phyloP scores from a whole-genome alignment of 2,329 filamentous ascomycete species.

The Elsinoe perseae region DNA sequence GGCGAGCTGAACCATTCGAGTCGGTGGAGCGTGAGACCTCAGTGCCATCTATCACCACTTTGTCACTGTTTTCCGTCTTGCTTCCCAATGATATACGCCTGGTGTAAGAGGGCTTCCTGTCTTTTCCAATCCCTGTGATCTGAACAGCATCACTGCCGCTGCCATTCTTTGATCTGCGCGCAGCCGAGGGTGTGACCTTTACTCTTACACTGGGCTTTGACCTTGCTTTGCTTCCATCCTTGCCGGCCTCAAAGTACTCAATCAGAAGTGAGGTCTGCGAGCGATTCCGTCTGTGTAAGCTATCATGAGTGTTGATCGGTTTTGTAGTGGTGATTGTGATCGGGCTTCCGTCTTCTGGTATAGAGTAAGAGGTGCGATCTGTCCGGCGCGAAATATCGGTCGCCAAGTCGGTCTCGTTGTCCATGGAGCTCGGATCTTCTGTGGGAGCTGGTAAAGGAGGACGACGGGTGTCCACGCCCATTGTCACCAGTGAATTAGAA shows the following conservation, averaged over 20 bases:
- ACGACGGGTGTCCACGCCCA: conserved; percentile 39
- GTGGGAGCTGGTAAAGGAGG: conserved; percentile 69
- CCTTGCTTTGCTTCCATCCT: conserved; percentile 51
- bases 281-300: conserved; percentile 45
- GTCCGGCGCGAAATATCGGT: conserved; percentile 62
- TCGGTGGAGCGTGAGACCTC: conserved; percentile 68
- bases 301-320: conserved; percentile 43
- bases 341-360: conserved; percentile 80
- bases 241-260: conserved; percentile 86
- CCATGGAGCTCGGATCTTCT: conserved; percentile 61
- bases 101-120: conserved; percentile 62
- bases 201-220: conserved; percentile 76
- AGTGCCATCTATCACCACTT: conserved; percentile 26
- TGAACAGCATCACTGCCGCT: conserved; percentile 66
- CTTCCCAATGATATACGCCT: conserved; percentile 57
- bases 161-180: conserved; percentile 42
- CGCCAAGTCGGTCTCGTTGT: conserved; percentile 49
- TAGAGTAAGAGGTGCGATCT: conserved; percentile 65
- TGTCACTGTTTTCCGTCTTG: conserved; percentile 29
- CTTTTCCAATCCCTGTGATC: conserved; percentile 71
- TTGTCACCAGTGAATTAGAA: conserved; percentile 21
- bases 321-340: conserved; percentile 81
- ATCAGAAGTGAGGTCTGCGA: conserved; percentile 89
- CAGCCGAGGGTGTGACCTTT: conserved; percentile 67
- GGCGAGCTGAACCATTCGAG: conserved; percentile 60